Conservation (phyloP, 2,329 filamentous ascomycete genomes). For the Dactylellina sp. region DNA sequence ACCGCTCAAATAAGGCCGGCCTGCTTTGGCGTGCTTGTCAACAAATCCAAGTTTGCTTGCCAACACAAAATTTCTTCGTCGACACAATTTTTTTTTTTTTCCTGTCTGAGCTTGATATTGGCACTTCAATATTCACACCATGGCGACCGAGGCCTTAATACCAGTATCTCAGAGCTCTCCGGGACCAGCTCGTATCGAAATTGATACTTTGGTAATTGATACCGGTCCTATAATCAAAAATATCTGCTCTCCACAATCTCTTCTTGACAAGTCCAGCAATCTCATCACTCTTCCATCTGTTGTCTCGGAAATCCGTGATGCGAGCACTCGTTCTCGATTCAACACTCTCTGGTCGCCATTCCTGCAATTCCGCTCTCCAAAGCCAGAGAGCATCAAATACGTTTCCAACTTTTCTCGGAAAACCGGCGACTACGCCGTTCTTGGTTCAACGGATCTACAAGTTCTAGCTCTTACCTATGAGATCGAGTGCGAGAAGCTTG, state of each 20-base stretch:
- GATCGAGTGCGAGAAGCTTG: slow-evolving; percentile 87
- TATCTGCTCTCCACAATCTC: slow-evolving; percentile 83
- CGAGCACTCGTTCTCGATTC: slow-evolving; percentile 80
- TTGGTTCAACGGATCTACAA: slow-evolving; percentile 89
- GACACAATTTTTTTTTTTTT: no score
- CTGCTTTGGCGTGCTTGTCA: no score
- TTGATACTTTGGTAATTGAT: slow-evolving; percentile 88
- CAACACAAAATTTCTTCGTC: no score
- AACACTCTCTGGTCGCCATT: slow-evolving; percentile 89
- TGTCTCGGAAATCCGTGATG: slow-evolving; percentile 86
- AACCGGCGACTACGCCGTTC: slow-evolving; percentile 87
- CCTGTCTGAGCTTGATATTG: no score
- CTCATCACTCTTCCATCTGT: slow-evolving; percentile 88
- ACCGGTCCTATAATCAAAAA: slow-evolving; percentile 95
- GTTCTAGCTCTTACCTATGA: slow-evolving; percentile 92
- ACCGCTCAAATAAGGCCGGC: no score
- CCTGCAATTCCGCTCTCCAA: slow-evolving; percentile 79
- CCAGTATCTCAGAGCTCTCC: neutral
- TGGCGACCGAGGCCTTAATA: slow-evolving; percentile 30
- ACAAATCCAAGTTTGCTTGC: no score
- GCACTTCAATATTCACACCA: neutral
- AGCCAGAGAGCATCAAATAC: slow-evolving; percentile 79
- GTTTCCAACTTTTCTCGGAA: slow-evolving; percentile 86
- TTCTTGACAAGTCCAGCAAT: slow-evolving; percentile 79
- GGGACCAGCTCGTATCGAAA: slow-evolving; percentile 59